These are phyloP conservation scores for Trichomonas vaginalis DNA, from an alignment of 208 protist genomes.

Conservation along the genomic window DNA sequence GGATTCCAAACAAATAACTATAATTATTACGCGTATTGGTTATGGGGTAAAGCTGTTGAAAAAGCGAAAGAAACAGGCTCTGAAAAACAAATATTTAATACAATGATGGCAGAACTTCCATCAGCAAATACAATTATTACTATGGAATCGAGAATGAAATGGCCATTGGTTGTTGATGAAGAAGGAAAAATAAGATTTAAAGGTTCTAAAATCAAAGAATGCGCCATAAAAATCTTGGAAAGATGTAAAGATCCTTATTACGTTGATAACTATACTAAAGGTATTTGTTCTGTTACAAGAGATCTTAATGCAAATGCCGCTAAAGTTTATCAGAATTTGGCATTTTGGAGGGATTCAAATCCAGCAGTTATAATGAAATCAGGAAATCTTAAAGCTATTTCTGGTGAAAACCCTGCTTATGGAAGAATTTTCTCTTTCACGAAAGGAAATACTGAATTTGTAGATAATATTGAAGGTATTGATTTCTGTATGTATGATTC, in stretches of 20 bases:
- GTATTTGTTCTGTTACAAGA: too few species aligned
- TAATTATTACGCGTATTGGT: not conserved
- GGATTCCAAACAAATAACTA: not conserved
- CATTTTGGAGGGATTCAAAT: too few species aligned
- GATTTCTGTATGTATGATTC: not conserved
- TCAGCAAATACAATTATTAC: not conserved
- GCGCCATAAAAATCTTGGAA: not conserved
- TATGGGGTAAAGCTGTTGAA: not conserved
- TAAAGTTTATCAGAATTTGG: too few species aligned
- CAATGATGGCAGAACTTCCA: not conserved
- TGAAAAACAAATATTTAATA: not conserved
- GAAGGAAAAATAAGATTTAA: not conserved
- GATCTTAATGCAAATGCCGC: too few species aligned
- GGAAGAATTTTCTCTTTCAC: not conserved
- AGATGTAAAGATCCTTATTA: too few species aligned
- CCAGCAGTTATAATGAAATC: too few species aligned
- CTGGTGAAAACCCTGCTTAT: not conserved
- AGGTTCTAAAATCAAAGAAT: not conserved
- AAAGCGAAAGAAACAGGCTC: not conserved
- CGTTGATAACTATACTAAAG: too few species aligned
- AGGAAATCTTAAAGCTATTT: too few species aligned
- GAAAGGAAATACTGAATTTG: not conserved
- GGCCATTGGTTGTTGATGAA: not conserved
- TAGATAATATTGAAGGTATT: not conserved
- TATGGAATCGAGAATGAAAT: not conserved